phyloP scores from a whole-genome alignment of 352 stramenopile genomes.

The Phytophthora nicotianae region DNA sequence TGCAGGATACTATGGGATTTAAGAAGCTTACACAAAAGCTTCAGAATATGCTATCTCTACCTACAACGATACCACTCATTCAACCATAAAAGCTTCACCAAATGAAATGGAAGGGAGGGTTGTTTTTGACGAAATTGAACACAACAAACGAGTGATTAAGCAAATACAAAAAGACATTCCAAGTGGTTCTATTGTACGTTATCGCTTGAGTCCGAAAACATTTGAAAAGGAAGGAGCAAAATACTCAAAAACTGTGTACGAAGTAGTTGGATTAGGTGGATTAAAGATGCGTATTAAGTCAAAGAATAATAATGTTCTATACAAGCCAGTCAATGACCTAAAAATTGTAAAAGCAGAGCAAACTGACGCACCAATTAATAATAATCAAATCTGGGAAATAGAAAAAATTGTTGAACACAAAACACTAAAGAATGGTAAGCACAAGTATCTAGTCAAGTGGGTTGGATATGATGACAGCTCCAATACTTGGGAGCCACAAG shows the following conservation, averaged over 20 bases:
- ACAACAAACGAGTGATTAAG: background rate
- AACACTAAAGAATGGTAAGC: background rate
- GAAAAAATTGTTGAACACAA: background rate
- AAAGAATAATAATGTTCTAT: conserved; percentile 9
- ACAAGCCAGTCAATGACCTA: background rate
- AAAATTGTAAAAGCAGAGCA: background rate
- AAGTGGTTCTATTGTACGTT: conserved; percentile 5
- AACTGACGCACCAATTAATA: background rate
- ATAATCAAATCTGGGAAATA: background rate
- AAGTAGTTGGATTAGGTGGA: conserved; percentile 6
- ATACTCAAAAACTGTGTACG: conserved; percentile 9
- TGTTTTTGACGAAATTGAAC: background rate
- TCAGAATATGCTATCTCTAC: background rate
- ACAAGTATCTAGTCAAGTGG: background rate
- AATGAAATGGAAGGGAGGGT: background rate
- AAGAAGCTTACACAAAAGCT: background rate
- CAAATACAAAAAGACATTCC: background rate
- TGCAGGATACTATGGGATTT: background rate
- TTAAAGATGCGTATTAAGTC: conserved; percentile 9
- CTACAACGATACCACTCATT: background rate
- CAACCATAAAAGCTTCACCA: background rate
- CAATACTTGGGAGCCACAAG: background rate
- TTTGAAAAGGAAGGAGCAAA: conserved; percentile 7
- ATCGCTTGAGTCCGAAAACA: background rate
- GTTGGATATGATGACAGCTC: background rate